phyloP scores from a whole-genome alignment of 495 filamentous ascomycete genomes.

The Saxophila tyrrhenica region DNA sequence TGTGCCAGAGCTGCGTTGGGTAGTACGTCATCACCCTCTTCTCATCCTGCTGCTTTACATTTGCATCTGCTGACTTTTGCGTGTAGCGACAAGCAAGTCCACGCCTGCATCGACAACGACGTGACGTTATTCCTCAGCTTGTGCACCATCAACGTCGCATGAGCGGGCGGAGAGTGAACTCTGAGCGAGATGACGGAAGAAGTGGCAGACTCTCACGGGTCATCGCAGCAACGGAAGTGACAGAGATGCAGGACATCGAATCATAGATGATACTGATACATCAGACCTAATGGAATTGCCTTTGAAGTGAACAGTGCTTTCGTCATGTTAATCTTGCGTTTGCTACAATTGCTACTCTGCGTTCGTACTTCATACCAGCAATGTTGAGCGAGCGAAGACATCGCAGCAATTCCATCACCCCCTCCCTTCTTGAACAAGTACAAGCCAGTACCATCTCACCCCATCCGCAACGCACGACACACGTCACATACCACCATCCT shows the following conservation, averaged over 20 bases:
- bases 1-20: conserved; percentile 2
- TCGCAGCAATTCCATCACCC: too few species aligned
- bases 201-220: not conserved
- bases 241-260: not conserved
- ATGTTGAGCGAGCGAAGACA: too few species aligned
- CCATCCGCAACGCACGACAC: too few species aligned
- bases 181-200: too few species aligned
- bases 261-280: not conserved
- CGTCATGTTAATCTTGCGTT: not conserved
- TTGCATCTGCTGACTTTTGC: not conserved
- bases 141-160: not conserved
- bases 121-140: conserved; percentile 6
- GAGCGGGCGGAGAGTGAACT: too few species aligned
- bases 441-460: too few species aligned
- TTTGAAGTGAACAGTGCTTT: not conserved
- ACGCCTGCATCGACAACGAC: conserved; percentile 5
- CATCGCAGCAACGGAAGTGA: not conserved
- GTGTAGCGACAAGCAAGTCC: not conserved
- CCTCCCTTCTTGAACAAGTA: too few species aligned
- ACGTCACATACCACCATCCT: too few species aligned
- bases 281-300: too few species aligned
- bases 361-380: too few species aligned
- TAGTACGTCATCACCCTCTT: not conserved
- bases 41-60: not conserved
- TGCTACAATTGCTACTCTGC: too few species aligned